phyloP scores from a whole-genome alignment of 805 yeast species.

The Saturnispora sekii region DNA sequence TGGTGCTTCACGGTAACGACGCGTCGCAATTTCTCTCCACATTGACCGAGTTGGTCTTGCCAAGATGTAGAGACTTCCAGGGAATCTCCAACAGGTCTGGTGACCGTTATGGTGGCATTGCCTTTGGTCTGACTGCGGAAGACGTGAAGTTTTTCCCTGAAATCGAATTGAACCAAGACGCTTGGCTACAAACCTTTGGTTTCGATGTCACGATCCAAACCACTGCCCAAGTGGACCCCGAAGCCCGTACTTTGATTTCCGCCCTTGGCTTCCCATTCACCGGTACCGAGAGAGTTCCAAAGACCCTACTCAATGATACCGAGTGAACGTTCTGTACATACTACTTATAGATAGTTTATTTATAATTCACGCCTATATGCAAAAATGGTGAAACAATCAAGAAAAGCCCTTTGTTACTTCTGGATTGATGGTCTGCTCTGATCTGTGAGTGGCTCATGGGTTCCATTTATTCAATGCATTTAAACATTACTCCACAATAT shows the following conservation, averaged over 20 bases:
- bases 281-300: constrained; percentile 38
- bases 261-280: constrained; percentile 74
- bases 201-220: constrained; percentile 80
- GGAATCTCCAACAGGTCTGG: constrained; percentile 75
- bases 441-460: no score
- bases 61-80: constrained; percentile 78
- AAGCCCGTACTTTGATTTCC: constrained; percentile 78
- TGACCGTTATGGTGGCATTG: constrained; percentile 74
- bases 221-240: constrained; percentile 79
- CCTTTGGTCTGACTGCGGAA: constrained; percentile 73
- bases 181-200: constrained; percentile 82
- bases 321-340: constrained; percentile 2
- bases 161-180: constrained; percentile 79
- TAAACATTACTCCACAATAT: no score
- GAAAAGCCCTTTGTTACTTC: no score
- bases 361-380: no score
- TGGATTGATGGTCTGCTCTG: no score
- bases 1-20: constrained; percentile 64
- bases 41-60: constrained; percentile 83
- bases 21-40: constrained; percentile 82
- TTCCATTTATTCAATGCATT: no score
- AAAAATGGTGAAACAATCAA: no score
- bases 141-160: constrained; percentile 86
- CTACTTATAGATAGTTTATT: not conserved
- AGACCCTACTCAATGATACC: constrained; percentile 17